These are phyloP conservation scores for Pythium angustatum DNA, from an alignment of 352 stramenopile genomes.

Conservation along the genomic window DNA sequence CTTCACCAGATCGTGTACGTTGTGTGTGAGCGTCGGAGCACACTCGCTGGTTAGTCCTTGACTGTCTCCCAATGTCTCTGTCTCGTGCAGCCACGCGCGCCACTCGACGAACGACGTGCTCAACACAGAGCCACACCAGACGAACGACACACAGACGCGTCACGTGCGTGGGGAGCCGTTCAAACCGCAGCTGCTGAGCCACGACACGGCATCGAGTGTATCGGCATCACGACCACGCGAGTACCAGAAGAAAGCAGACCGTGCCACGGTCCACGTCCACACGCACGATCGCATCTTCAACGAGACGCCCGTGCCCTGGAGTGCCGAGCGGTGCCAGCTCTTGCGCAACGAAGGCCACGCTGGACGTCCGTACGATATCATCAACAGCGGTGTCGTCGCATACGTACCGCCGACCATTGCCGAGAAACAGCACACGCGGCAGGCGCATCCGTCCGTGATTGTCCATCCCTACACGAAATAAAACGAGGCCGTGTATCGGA, in stretches of 20 bases:
- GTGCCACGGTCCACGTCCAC: conserved; percentile 44
- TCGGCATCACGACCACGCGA: conserved; percentile 38
- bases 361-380: conserved; percentile 63
- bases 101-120: conserved; percentile 61
- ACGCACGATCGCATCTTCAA: conserved; percentile 75
- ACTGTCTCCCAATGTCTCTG: not conserved
- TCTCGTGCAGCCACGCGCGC: conserved; percentile 41
- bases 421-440: conserved; percentile 65
- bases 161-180: conserved; percentile 37
- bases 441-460: conserved; percentile 66
- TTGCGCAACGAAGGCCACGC: conserved; percentile 68
- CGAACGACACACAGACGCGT: conserved; percentile 7
- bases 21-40: not conserved
- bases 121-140: conserved; percentile 28
- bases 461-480: conserved; percentile 66
- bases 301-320: conserved; percentile 54
- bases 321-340: conserved; percentile 67
- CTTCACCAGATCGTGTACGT: conserved; percentile 76
- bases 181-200: conserved; percentile 50
- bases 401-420: conserved; percentile 64
- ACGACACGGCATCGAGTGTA: conserved; percentile 35
- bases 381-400: conserved; percentile 56
- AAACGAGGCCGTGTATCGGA: too few species aligned
- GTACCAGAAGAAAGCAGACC: conserved; percentile 56
- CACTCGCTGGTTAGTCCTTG: not conserved